A percentile compares a stretch with the other conserved stretches of the same genome.
phyloP scores from a whole-genome alignment of 176 grass and related monocot genomes.

The Eragrostis nindensis region DNA sequence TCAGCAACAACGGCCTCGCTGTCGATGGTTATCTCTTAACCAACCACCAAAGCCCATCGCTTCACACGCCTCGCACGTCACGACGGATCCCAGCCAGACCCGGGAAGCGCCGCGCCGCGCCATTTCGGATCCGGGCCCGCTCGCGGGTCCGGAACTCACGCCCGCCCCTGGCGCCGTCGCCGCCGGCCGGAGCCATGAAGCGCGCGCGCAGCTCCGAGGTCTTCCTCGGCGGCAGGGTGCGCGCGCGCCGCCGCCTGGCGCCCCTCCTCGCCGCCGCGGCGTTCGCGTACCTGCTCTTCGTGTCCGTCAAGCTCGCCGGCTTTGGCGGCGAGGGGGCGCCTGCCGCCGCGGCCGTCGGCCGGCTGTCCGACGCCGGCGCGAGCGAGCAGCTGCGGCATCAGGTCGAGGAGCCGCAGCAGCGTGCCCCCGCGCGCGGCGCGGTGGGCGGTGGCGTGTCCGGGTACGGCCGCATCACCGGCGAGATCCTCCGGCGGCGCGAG shows the following conservation, averaged over 20 bases:
- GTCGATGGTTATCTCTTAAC: not conserved
- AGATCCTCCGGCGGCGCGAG: slow-evolving; percentile 51
- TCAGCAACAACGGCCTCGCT: slow-evolving; percentile 6
- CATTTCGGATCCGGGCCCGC: slow-evolving; percentile 28
- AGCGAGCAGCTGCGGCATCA: not conserved
- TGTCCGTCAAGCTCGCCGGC: slow-evolving; percentile 58
- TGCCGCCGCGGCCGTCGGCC: not conserved
- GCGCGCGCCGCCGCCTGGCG: slow-evolving; percentile 35
- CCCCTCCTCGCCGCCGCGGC: slow-evolving; percentile 46
- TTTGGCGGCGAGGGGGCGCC: slow-evolving; percentile 35
- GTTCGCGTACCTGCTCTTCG: slow-evolving; percentile 62
- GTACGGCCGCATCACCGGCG: slow-evolving; percentile 77
- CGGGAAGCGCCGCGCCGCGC: not conserved
- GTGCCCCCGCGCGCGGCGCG: not conserved
- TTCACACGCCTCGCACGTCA: not conserved
- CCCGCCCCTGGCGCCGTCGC: not conserved
- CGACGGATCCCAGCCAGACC: slow-evolving; percentile 17
- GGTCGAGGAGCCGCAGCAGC: not conserved
- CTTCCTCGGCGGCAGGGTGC: slow-evolving; percentile 27
- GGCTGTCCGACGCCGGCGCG: not conserved
- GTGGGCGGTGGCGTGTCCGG: slow-evolving; percentile 14
- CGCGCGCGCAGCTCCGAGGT: slow-evolving; percentile 50
- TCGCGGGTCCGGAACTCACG: slow-evolving; percentile 3
- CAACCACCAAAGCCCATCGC: not conserved
- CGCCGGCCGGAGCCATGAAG: slow-evolving; percentile 42